Evolutionary conservation across 371 early-diverging fungal species (phyloP).

Genomic region (Mortierella sp.): DNA sequence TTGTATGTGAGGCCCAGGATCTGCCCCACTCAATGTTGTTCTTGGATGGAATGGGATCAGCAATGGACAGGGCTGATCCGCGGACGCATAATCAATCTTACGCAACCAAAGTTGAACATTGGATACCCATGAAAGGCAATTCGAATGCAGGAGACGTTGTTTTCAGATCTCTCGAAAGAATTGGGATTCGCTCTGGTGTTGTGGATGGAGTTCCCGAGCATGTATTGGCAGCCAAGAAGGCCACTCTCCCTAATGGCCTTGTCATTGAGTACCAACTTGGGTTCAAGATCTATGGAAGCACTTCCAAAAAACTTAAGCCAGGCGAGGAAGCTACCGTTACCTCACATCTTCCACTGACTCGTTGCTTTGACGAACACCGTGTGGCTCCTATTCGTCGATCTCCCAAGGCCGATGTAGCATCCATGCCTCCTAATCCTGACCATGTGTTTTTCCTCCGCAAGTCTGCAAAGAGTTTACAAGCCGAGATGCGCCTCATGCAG

Average conservation of each 20-base stretch:
- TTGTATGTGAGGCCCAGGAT: conserved; percentile 51
- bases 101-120: conserved; percentile 49
- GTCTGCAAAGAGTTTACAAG: conserved; percentile 49
- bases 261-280: conserved; percentile 44
- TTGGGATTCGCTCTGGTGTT: conserved; percentile 44
- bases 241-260: conserved; percentile 33
- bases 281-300: conserved; percentile 15
- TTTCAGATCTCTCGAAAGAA: conserved; percentile 37
- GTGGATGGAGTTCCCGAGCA: conserved; percentile 51
- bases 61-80: conserved; percentile 39
- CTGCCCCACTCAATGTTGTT: conserved; percentile 45
- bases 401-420: conserved; percentile 51
- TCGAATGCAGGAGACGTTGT: conserved; percentile 52
- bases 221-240: conserved; percentile 33
- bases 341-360: conserved; percentile 23
- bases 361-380: conserved; percentile 41
- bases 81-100: conserved; percentile 26
- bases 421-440: conserved; percentile 45
- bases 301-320: conserved; percentile 18
- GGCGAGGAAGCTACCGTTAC: conserved; percentile 35
- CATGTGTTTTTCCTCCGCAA: conserved; percentile 48
- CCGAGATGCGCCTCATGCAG: conserved; percentile 48
- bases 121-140: conserved; percentile 49
- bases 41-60: conserved; percentile 44
- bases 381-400: conserved; percentile 42